Evolutionary conservation across 805 yeast species (phyloP).

Genomic region (Kodamaea jinghongensis): DNA sequence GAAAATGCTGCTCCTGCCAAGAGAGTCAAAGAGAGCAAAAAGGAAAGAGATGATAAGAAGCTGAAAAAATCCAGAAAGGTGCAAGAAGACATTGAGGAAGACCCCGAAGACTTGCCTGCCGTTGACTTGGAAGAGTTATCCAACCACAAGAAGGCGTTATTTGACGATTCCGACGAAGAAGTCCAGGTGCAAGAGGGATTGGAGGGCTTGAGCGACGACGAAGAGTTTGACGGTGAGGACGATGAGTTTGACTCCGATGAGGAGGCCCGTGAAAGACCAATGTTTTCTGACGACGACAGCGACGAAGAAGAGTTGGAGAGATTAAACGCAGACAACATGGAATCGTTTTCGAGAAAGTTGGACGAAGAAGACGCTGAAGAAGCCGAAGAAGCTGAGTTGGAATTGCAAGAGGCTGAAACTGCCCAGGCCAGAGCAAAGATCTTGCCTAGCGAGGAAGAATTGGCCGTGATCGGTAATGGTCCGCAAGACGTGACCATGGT

Average conservation of each 20-base stretch:
- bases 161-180: slow-evolving; percentile 71
- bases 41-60: slow-evolving; percentile 16
- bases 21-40: slow-evolving; percentile 13
- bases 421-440: slow-evolving; percentile 73
- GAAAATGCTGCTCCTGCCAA: slow-evolving; percentile 12
- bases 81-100: slow-evolving; percentile 32
- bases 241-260: slow-evolving; percentile 57
- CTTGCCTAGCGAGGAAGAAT: slow-evolving; percentile 71
- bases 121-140: slow-evolving; percentile 67
- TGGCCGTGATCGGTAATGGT: slow-evolving; percentile 44
- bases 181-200: slow-evolving; percentile 45
- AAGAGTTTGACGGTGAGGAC: slow-evolving; percentile 38
- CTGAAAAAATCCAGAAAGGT: slow-evolving; percentile 19
- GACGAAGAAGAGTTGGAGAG: slow-evolving; percentile 55
- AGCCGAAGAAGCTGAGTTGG: slow-evolving; percentile 49
- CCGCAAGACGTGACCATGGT: slow-evolving; percentile 77
- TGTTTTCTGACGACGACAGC: slow-evolving; percentile 74
- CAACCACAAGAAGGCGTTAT: slow-evolving; percentile 68
- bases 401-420: slow-evolving; percentile 53
- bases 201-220: slow-evolving; percentile 29
- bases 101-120: slow-evolving; percentile 53
- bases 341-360: slow-evolving; percentile 63
- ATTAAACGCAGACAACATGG: slow-evolving; percentile 80
- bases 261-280: slow-evolving; percentile 57
- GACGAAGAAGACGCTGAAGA: slow-evolving; percentile 55